Conservation (phyloP, 225 moss, liverwort and hornwort genomes). For the Physcomitrium patens region DNA sequence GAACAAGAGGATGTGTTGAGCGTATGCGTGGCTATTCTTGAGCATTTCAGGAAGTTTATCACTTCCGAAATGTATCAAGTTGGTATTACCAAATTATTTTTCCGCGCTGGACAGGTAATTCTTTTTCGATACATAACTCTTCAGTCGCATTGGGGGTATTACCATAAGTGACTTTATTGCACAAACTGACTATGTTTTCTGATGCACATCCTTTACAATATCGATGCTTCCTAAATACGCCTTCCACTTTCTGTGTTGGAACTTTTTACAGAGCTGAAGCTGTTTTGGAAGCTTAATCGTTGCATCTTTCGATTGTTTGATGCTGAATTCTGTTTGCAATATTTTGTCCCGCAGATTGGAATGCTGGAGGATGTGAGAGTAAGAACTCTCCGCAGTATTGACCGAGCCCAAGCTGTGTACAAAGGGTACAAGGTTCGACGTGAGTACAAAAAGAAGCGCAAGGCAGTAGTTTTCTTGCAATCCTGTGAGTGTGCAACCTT, state of each 20-base stretch:
- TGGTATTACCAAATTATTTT: slow-evolving; percentile 92
- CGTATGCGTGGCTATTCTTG: slow-evolving; percentile 84
- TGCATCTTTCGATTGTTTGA: slow-evolving; percentile 21
- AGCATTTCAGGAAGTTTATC: slow-evolving; percentile 74
- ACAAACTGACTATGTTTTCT: background rate
- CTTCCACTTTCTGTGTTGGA: background rate
- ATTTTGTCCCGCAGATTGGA: slow-evolving; percentile 73
- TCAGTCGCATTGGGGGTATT: too few relatives aligned
- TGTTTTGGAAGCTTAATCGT: slow-evolving; percentile 3
- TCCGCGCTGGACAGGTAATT: slow-evolving; percentile 91
- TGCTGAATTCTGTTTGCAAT: slow-evolving; percentile 20
- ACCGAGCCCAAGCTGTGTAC: slow-evolving; percentile 82
- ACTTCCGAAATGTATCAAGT: slow-evolving; percentile 97
- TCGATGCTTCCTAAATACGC: slow-evolving; percentile 4
- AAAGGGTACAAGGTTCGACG: slow-evolving; percentile 83
- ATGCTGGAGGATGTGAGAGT: slow-evolving; percentile 90
- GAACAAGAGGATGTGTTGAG: slow-evolving; percentile 73
- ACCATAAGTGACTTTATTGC: too few relatives aligned
- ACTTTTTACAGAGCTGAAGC: background rate
- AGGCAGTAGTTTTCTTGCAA: slow-evolving; percentile 70
- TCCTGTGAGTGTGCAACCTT: slow-evolving; percentile 59
- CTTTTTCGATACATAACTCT: background rate
- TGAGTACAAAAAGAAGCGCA: slow-evolving; percentile 66
- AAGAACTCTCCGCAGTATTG: slow-evolving; percentile 83
- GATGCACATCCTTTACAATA: background rate